These are phyloP conservation scores for Chaetomium cochliodes DNA, from an alignment of 495 filamentous ascomycete species.

Conservation along the genomic window DNA sequence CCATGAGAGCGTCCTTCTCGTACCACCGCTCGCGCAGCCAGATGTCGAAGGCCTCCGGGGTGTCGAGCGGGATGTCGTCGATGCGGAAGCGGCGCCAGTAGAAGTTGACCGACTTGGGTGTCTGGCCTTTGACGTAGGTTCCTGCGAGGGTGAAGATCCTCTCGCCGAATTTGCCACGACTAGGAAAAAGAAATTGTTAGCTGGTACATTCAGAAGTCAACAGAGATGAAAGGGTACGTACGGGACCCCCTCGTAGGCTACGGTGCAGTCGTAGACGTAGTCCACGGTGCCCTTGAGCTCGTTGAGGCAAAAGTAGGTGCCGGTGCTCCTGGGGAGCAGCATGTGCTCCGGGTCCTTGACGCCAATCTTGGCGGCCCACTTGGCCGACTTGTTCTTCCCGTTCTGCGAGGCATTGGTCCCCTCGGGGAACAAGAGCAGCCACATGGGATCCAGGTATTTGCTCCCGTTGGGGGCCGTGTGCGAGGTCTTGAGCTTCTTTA, in stretches of 20 bases:
- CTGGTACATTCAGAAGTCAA: not conserved
- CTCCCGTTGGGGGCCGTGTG: constrained; percentile 54
- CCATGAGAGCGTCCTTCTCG: constrained; percentile 76
- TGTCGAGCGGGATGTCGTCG: constrained; percentile 63
- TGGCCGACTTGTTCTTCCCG: constrained; percentile 58
- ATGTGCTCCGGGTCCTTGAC: constrained; percentile 65
- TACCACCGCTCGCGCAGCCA: constrained; percentile 76
- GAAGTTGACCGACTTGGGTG: constrained; percentile 82
- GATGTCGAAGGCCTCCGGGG: constrained; percentile 60
- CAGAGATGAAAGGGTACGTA: constrained; percentile 42
- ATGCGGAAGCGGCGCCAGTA: constrained; percentile 74
- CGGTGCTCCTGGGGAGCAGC: constrained; percentile 73
- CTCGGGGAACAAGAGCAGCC: constrained; percentile 81
- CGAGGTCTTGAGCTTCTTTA: constrained; percentile 62
- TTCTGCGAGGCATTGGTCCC: constrained; percentile 75
- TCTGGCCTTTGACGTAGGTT: constrained; percentile 72
- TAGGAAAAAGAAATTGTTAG: constrained; percentile 32
- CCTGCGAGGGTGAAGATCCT: constrained; percentile 70
- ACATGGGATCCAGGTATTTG: constrained; percentile 69
- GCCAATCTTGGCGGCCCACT: constrained; percentile 68
- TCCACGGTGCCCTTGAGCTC: constrained; percentile 70
- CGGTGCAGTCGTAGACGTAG: constrained; percentile 82
- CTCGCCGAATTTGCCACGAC: constrained; percentile 69
- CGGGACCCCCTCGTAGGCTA: constrained; percentile 80
- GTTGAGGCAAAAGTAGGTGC: constrained; percentile 69